A percentile compares a stretch with the other conserved stretches of the same genome.
These are phyloP conservation scores for Astraeus odoratus DNA, from an alignment of 768 basidiomycete genomes.

Conservation along the genomic window DNA sequence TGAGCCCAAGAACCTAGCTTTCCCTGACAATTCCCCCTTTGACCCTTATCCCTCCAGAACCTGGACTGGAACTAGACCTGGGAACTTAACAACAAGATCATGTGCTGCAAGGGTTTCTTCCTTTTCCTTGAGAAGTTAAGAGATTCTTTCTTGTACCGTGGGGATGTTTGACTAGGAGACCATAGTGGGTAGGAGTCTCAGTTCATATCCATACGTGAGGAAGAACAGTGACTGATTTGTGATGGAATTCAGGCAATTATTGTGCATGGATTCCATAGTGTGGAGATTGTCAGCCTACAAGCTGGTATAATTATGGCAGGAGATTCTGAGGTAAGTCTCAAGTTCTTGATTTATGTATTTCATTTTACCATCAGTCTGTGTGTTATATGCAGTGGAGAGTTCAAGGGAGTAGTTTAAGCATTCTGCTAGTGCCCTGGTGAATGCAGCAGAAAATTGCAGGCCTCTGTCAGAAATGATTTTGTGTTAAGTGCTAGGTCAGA, in stretches of 20 bases:
- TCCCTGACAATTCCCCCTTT: too few relatives aligned
- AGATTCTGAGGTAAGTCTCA: constrained; percentile 15
- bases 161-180: not conserved
- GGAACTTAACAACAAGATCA: too few relatives aligned
- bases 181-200: not conserved
- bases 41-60: too few relatives aligned
- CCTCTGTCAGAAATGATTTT: too few relatives aligned
- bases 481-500: too few relatives aligned
- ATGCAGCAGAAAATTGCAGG: too few relatives aligned
- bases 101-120: not conserved
- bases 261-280: not conserved
- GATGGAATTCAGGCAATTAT: not conserved
- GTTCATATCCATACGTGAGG: not conserved
- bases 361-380: not conserved
- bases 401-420: too few relatives aligned
- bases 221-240: not conserved
- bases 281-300: too few relatives aligned
- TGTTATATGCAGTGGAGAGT: too few relatives aligned
- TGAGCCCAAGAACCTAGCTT: too few relatives aligned
- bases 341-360: constrained; percentile 3
- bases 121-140: not conserved
- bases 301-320: constrained; percentile 11
- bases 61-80: too few relatives aligned
- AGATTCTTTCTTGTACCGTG: not conserved
- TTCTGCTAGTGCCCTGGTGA: too few relatives aligned